These are phyloP conservation scores for Tillandsia leiboldiana DNA, from an alignment of 176 grass and related monocot species.

Conservation along the genomic window DNA sequence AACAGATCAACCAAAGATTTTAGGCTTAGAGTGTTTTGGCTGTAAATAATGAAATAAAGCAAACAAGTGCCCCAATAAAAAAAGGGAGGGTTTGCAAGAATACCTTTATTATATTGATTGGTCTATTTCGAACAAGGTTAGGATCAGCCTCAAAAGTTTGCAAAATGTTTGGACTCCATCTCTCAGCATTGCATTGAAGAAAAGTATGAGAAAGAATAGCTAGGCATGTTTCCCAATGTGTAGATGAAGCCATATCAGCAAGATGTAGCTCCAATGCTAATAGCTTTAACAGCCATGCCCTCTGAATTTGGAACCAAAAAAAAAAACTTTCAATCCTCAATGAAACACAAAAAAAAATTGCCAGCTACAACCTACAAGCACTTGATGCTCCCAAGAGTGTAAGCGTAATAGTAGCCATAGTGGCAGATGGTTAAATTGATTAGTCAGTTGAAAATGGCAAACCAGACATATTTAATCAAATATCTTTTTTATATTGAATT, in stretches of 20 bases:
- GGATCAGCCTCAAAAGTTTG: conserved; percentile 22
- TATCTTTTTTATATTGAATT: too few species aligned
- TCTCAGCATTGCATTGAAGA: conserved; percentile 25
- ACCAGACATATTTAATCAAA: too few species aligned
- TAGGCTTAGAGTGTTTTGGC: neutral
- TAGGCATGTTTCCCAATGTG: conserved; percentile 60
- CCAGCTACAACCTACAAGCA: too few species aligned
- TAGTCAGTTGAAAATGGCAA: too few species aligned
- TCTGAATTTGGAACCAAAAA: conserved; percentile 40
- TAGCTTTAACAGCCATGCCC: conserved; percentile 87
- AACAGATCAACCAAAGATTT: too few species aligned
- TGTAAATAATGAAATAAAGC: neutral
- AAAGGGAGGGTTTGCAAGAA: neutral
- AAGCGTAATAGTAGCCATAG: too few species aligned
- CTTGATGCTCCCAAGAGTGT: too few species aligned
- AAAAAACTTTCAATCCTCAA: neutral
- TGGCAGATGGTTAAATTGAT: too few species aligned
- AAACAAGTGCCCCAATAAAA: neutral
- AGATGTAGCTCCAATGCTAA: conserved; percentile 79
- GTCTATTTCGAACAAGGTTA: conserved; percentile 17
- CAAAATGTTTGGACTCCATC: conserved; percentile 23
- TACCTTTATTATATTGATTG: conserved; percentile 51
- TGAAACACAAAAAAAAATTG: neutral
- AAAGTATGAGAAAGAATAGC: conserved; percentile 73
- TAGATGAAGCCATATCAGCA: conserved; percentile 67